A percentile compares a stretch with the other conserved stretches of the same genome.
These are phyloP conservation scores for Sclerotinia spermophila DNA, from an alignment of 2,329 filamentous ascomycete species.

Conservation along the genomic window DNA sequence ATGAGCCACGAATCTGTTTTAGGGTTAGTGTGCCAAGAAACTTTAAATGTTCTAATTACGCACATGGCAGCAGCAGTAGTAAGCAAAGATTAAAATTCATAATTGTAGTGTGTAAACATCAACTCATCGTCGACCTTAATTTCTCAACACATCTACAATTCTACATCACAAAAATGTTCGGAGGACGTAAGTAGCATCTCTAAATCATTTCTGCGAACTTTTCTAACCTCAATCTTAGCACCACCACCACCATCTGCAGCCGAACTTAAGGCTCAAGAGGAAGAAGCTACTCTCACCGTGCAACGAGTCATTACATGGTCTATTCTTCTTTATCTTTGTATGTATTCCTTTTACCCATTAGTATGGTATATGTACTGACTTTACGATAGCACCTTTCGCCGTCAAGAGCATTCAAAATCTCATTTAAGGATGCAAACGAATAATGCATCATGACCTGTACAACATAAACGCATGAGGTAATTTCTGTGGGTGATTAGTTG, in stretches of 20 bases:
- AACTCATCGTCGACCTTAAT: constrained; percentile 4
- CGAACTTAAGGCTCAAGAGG: constrained; percentile 68
- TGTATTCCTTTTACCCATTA: constrained; percentile 34
- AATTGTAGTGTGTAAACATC: constrained; percentile 10
- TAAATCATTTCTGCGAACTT: constrained; percentile 14
- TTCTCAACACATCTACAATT: constrained; percentile 8
- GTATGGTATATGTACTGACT: constrained; percentile 13
- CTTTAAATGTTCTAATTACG: constrained; percentile 2
- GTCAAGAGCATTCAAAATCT: constrained; percentile 52
- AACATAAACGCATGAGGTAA: constrained; percentile 4
- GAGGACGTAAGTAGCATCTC: constrained; percentile 51
- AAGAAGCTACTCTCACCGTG: constrained; percentile 62
- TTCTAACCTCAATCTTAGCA: constrained; percentile 36
- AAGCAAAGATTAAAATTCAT: constrained; percentile 11
- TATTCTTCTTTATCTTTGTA: constrained; percentile 74
- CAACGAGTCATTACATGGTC: constrained; percentile 64
- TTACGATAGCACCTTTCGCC: constrained; percentile 49
- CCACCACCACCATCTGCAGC: constrained; percentile 66
- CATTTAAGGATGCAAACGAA: constrained; percentile 37
- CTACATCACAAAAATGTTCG: constrained; percentile 51
- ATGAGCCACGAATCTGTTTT: constrained; percentile 3
- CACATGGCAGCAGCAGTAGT: background rate
- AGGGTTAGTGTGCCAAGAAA: background rate
- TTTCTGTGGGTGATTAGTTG: background rate
- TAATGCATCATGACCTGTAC: constrained; percentile 15